phyloP scores from a whole-genome alignment of 352 stramenopile species.

The Pythium phragmitis region DNA sequence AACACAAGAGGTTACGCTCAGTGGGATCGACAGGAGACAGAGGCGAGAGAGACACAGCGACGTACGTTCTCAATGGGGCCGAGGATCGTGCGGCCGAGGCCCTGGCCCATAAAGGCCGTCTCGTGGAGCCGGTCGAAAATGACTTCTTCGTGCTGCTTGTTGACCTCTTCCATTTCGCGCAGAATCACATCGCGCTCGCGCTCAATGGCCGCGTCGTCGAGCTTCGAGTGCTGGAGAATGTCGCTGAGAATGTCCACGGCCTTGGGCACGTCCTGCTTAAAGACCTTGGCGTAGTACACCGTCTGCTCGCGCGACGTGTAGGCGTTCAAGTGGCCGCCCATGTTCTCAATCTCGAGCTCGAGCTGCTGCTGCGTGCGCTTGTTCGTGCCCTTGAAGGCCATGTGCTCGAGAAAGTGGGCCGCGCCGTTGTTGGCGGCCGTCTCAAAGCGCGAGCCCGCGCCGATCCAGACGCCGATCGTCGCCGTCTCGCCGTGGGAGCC shows the following conservation, averaged over 20 bases:
- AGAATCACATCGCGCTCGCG: slow-evolving; percentile 99
- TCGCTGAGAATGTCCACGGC: slow-evolving; percentile 99
- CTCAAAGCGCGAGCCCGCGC: slow-evolving; percentile 97
- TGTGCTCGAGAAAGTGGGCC: slow-evolving; percentile 99
- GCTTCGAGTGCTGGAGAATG: slow-evolving; percentile 98
- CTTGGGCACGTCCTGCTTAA: slow-evolving; percentile 97
- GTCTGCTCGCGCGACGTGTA: slow-evolving; percentile 99
- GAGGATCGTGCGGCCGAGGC: slow-evolving; percentile 98
- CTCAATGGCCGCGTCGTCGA: slow-evolving; percentile 96
- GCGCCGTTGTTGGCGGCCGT: slow-evolving; percentile 98
- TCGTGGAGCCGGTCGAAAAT: slow-evolving; percentile 99
- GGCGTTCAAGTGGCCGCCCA: slow-evolving; percentile 99
- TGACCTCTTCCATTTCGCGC: slow-evolving; percentile 98
- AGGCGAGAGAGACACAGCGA: slow-evolving; percentile 11
- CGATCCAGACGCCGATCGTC: slow-evolving; percentile 98
- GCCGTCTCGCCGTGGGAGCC: slow-evolving; percentile 96
- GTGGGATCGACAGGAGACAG: neutral
- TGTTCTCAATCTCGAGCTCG: slow-evolving; percentile 99
- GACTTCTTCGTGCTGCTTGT: slow-evolving; percentile 98
- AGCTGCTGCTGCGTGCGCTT: slow-evolving; percentile 97
- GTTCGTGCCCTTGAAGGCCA: slow-evolving; percentile 99
- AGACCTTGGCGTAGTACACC: slow-evolving; percentile 99
- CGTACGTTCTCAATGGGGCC: slow-evolving; percentile 98
- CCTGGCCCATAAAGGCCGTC: slow-evolving; percentile 97
- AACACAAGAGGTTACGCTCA: neutral